Percentiles rank a stretch among this genome's conserved stretches.
phyloP scores from a whole-genome alignment of 192 early-diverging fungal genomes.

The Blastocladiella britannica region DNA sequence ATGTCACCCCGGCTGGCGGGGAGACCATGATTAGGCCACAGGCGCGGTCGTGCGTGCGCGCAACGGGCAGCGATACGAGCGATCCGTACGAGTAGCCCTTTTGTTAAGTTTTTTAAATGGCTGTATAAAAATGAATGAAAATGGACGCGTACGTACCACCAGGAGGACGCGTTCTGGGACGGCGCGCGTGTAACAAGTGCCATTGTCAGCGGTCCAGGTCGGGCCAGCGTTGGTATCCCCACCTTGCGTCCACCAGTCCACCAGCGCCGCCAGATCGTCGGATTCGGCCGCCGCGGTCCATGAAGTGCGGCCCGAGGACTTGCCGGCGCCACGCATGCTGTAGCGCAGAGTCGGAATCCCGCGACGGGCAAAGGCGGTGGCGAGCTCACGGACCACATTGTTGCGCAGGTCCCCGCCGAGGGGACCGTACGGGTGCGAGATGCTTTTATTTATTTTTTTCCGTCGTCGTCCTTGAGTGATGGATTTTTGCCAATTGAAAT shows the following conservation, averaged over 20 bases:
- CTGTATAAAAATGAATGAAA: neutral
- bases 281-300: neutral
- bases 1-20: neutral
- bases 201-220: too few relatives aligned
- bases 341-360: neutral
- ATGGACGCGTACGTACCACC: neutral
- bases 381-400: neutral
- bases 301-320: neutral
- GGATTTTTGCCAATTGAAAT: neutral
- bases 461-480: neutral
- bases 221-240: too few relatives aligned
- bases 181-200: neutral
- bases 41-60: neutral
- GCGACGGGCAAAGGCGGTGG: neutral
- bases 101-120: neutral
- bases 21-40: neutral
- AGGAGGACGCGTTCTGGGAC: neutral
- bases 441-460: neutral
- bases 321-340: neutral
- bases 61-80: neutral
- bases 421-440: neutral
- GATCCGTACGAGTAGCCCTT: neutral
- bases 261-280: neutral
- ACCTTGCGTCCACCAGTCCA: neutral
- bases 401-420: neutral